Base-by-base conservation (phyloP, 2,329 filamentous ascomycete species). In the Paraconiothyrium brasiliense region DNA sequence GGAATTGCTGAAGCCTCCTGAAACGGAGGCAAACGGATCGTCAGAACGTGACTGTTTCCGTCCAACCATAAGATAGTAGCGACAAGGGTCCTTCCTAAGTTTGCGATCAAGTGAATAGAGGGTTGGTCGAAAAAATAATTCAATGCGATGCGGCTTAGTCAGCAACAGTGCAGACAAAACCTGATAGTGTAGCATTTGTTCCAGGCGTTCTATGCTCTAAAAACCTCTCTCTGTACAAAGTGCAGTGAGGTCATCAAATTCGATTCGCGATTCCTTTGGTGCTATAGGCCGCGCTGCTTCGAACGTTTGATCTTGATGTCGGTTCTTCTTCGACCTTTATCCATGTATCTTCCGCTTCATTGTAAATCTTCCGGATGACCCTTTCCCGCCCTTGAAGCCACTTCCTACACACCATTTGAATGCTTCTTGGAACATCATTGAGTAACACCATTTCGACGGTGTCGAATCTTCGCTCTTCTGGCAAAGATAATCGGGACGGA, bases 341-440 rank as follows among this genome's bases (percentile, higher is more conserved):
- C 47, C 47, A 50, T 9, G 16, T 9, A 35, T 16, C 30, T 16
- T 20, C 30, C 22, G 37, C 22, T 44, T 44, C 37, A 10, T 32
- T 27, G 37, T 54, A 54, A n/a, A 16, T 6, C 37, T 54, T 39
- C 20, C 24, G 51, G 5, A 44, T 32, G 9, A 16, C 37, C 9
- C 24, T 27, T 16, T 14, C 7, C 22, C n/a, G 39, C 16, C 52
- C 41, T 8, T 24, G 9, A 20, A 46, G 3, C 27, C 8, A 11
- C 20, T 37, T 55, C 27, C 39, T 62, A 34, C 60, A 62, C 32
- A 47, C 50, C 2, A 62, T 34, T 16, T 50, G 48, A 2, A 62
- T 20, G 3, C n/a, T 30, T 30, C 34, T 35, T 35, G n/a, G 41
- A 7, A 27, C 37, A n/a, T 48, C 27, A 22, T 50, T 46, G 10